These are phyloP conservation scores for Pyricularia pennisetigena DNA, from an alignment of 2,329 filamentous ascomycete species.

Conservation along the genomic window DNA sequence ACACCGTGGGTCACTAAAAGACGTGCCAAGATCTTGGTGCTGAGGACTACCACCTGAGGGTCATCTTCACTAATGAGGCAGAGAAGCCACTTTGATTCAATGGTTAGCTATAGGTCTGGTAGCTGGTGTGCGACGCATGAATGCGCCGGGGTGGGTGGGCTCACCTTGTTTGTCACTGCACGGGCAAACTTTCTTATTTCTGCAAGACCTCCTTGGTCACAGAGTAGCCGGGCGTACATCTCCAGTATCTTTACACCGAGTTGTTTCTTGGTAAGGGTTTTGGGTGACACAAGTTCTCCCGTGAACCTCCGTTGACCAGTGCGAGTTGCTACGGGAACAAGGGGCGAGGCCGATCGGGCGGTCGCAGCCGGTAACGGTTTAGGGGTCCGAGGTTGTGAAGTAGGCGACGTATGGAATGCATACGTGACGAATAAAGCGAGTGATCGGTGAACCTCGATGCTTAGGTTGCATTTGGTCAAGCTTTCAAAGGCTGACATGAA, in stretches of 20 bases:
- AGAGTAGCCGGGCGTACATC: conserved; percentile 71
- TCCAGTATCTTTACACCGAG: conserved; percentile 66
- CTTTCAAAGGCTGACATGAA: conserved; percentile 73
- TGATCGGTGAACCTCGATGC: conserved; percentile 75
- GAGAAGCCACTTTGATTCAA: conserved; percentile 61
- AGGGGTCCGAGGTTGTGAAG: conserved; percentile 40
- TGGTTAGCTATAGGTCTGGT: not conserved
- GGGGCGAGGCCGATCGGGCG: conserved; percentile 26
- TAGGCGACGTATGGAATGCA: conserved; percentile 57
- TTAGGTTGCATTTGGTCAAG: conserved; percentile 71
- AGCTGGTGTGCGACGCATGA: not conserved
- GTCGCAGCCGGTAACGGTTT: conserved; percentile 26
- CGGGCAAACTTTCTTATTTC: conserved; percentile 82
- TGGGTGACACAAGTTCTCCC: conserved; percentile 23
- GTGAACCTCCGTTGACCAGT: conserved; percentile 17
- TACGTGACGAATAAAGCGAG: conserved; percentile 91
- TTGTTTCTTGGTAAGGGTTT: conserved; percentile 51
- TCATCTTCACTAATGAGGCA: conserved; percentile 86
- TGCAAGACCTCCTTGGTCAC: conserved; percentile 55
- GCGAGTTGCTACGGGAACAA: conserved; percentile 17
- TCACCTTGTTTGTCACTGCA: conserved; percentile 89
- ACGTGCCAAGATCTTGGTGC: conserved; percentile 72
- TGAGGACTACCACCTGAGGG: conserved; percentile 69
- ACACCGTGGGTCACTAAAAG: conserved; percentile 75
- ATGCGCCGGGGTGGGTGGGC: conserved; percentile 11